Evolutionary conservation across 2,329 filamentous ascomycete species (phyloP).

Genomic region (Cladosporium sp.): DNA sequence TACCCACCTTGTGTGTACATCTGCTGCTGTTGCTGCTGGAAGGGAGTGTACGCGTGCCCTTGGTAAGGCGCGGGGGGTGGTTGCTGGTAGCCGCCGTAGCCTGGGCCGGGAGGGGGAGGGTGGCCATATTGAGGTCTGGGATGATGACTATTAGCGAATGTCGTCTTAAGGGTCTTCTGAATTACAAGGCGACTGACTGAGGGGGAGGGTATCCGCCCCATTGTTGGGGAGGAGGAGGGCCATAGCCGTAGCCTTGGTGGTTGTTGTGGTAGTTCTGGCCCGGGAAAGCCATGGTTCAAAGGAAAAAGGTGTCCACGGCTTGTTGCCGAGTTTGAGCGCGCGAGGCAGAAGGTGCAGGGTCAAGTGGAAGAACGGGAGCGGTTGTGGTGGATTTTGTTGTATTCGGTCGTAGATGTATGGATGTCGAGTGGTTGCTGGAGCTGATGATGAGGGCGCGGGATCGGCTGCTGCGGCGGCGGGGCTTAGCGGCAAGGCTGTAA

Average conservation of each 20-base stretch:
- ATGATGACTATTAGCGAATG: not conserved
- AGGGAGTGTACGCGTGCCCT: conserved; percentile 38
- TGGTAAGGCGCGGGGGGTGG: conserved; percentile 36
- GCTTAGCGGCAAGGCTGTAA: not conserved
- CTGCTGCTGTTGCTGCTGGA: conserved; percentile 17
- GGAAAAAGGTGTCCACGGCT: not conserved
- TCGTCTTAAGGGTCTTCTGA: conserved; percentile 8
- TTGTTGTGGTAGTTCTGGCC: conserved; percentile 32
- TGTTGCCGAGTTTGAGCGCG: not conserved
- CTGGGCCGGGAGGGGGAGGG: conserved; percentile 21
- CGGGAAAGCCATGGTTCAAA: conserved; percentile 16
- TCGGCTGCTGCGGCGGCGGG: not conserved
- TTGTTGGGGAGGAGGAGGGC: not conserved
- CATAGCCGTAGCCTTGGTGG: conserved; percentile 8
- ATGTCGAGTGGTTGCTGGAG: not conserved
- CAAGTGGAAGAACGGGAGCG: too few species aligned
- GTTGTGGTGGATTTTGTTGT: not conserved
- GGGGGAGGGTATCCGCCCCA: conserved; percentile 21
- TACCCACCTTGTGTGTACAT: conserved; percentile 6
- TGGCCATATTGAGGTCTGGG: conserved; percentile 17
- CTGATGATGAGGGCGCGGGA: not conserved
- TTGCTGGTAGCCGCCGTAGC: conserved; percentile 30
- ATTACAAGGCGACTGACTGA: too few species aligned
- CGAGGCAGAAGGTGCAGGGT: not conserved
- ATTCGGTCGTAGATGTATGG: not conserved